These are phyloP conservation scores for Penicillium expansum DNA, from an alignment of 2,329 filamentous ascomycete genomes.

Conservation along the genomic window DNA sequence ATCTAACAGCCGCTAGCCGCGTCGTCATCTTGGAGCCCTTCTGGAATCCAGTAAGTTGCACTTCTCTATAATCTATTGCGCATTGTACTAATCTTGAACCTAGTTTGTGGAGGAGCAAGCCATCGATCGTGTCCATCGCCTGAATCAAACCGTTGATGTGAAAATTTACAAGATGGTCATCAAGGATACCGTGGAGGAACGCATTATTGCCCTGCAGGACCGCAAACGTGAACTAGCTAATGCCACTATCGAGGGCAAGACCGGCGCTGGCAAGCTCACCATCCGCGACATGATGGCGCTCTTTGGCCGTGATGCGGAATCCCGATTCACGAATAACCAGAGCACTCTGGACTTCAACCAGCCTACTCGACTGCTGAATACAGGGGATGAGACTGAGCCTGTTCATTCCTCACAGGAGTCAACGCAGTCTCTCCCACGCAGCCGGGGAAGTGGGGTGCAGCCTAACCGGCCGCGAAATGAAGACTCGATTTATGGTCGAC, in stretches of 20 bases:
- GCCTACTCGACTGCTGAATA: constrained; percentile 31
- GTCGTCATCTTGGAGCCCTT: constrained; percentile 97
- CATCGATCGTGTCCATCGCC: constrained; percentile 96
- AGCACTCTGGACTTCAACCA: constrained; percentile 41
- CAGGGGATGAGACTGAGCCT: constrained; percentile 24
- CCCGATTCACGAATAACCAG: constrained; percentile 41
- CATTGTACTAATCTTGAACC: constrained; percentile 15
- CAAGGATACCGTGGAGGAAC: constrained; percentile 80
- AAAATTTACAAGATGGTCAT: constrained; percentile 94
- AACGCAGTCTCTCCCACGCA: constrained; percentile 15
- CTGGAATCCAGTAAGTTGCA: constrained; percentile 78
- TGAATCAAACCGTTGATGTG: constrained; percentile 93
- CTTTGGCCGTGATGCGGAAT: constrained; percentile 70
- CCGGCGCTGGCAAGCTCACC: constrained; percentile 76
- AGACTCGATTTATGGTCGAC: constrained; percentile 43
- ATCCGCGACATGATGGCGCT: constrained; percentile 91
- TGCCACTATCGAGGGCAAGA: constrained; percentile 78
- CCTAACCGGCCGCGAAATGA: constrained; percentile 32
- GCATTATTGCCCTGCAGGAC: constrained; percentile 90
- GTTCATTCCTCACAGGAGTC: constrained; percentile 8
- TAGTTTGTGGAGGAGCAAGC: constrained; percentile 97
- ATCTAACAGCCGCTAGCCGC: constrained; percentile 87
- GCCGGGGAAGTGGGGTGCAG: constrained; percentile 16
- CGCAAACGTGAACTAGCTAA: constrained; percentile 91
- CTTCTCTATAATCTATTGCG: constrained; percentile 9